Evolutionary conservation across 495 filamentous ascomycete genomes (phyloP).

Genomic region (Podospora sp.): DNA sequence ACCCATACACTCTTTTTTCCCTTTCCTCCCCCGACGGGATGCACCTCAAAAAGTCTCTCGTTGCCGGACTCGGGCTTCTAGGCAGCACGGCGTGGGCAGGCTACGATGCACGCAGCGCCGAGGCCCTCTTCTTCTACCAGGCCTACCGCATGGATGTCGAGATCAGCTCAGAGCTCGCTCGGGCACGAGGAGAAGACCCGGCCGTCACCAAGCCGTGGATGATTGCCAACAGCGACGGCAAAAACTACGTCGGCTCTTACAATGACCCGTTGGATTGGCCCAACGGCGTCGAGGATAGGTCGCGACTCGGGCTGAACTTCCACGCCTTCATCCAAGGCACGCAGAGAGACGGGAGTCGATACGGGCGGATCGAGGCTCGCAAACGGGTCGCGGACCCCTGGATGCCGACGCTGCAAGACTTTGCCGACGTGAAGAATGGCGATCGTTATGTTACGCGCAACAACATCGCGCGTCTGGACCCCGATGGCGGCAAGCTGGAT

Average conservation of each 20-base stretch:
- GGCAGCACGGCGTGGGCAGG: background rate
- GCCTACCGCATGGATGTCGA: conserved; percentile 5
- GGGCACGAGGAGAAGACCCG: background rate
- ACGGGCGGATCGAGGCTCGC: background rate
- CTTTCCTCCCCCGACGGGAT: no score
- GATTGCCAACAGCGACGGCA: background rate
- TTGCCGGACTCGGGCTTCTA: no score
- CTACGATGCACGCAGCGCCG: background rate
- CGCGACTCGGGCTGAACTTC: background rate
- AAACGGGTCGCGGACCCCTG: background rate
- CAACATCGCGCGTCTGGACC: background rate
- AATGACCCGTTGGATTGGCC: background rate
- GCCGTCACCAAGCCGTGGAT: background rate
- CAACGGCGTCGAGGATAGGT: background rate
- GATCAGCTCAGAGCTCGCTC: background rate
- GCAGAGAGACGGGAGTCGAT: background rate
- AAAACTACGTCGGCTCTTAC: background rate
- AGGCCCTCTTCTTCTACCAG: background rate
- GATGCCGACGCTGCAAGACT: background rate
- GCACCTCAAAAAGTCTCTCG: no score
- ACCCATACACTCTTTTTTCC: no score
- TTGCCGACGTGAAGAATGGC: background rate
- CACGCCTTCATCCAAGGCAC: background rate
- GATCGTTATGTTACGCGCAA: background rate
- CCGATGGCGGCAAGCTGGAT: background rate